phyloP scores from a whole-genome alignment of 257 asterid species.

The Gentiana dahurica region DNA sequence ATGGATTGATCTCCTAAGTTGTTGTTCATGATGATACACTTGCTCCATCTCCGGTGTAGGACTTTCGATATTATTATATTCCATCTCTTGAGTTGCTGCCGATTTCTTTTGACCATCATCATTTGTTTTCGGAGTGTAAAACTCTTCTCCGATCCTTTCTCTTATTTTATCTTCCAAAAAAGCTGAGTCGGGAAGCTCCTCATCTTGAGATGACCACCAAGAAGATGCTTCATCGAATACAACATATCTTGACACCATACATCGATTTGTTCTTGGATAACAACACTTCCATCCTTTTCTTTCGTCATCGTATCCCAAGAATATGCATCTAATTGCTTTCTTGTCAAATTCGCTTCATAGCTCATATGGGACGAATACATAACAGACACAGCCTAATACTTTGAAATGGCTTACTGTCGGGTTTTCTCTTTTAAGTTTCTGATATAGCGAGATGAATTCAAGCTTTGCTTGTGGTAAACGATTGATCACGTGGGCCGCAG shows the following conservation, averaged over 20 bases:
- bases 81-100: neutral
- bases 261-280: neutral
- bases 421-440: too few species aligned
- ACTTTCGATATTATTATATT: neutral
- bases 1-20: neutral
- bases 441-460: too few species aligned
- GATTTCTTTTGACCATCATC: neutral
- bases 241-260: neutral
- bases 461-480: too few species aligned
- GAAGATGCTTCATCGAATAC: neutral
- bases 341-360: neutral
- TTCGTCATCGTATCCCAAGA: neutral
- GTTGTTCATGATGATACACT: neutral
- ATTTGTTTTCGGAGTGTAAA: neutral
- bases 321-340: neutral
- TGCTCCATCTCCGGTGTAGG: neutral
- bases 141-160: neutral
- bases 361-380: neutral
- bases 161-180: neutral
- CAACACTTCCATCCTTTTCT: neutral
- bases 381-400: neutral
- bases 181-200: neutral
- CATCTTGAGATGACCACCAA: neutral
- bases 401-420: too few species aligned
- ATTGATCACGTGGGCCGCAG: neutral